phyloP scores from a whole-genome alignment of 805 yeast species.

The Metschnikowia peoriensis region DNA sequence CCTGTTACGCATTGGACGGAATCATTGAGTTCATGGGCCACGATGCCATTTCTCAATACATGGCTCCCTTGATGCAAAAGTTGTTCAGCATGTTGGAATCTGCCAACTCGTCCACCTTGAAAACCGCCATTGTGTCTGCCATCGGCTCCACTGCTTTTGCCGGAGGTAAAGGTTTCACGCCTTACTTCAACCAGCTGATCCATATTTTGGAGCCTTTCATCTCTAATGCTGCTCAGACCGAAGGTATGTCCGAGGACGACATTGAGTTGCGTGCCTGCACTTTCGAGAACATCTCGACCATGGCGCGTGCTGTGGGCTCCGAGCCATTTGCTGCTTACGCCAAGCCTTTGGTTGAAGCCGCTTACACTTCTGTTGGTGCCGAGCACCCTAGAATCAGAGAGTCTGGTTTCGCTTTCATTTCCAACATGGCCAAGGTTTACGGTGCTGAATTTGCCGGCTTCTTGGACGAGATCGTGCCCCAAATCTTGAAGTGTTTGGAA shows the following conservation, averaged over 20 bases:
- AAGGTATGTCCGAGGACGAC: constrained; percentile 83
- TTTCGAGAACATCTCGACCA: constrained; percentile 88
- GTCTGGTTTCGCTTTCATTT: constrained; percentile 89
- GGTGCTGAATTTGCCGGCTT: constrained; percentile 87
- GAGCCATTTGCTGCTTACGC: constrained; percentile 84
- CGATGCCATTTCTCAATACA: constrained; percentile 76
- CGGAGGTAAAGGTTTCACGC: constrained; percentile 81
- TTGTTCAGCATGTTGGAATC: constrained; percentile 77
- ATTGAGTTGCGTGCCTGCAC: constrained; percentile 89
- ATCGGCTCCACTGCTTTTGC: constrained; percentile 97
- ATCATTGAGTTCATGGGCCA: constrained; percentile 87
- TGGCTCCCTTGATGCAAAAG: constrained; percentile 88
- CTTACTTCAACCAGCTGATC: constrained; percentile 81
- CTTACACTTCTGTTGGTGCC: constrained; percentile 73
- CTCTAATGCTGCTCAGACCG: constrained; percentile 61
- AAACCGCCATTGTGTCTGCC: constrained; percentile 84
- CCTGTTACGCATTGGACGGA: constrained; percentile 88
- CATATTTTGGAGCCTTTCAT: constrained; percentile 80
- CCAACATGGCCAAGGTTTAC: constrained; percentile 92
- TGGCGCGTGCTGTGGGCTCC: constrained; percentile 96
- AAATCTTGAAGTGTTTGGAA: constrained; percentile 75
- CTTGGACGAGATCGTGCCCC: constrained; percentile 79
- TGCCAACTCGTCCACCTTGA: constrained; percentile 72
- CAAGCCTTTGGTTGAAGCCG: constrained; percentile 83
- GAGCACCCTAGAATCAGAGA: constrained; percentile 87